Conservation (phyloP, 1,284 basidiomycete species). For the Volvariella surrecta region DNA sequence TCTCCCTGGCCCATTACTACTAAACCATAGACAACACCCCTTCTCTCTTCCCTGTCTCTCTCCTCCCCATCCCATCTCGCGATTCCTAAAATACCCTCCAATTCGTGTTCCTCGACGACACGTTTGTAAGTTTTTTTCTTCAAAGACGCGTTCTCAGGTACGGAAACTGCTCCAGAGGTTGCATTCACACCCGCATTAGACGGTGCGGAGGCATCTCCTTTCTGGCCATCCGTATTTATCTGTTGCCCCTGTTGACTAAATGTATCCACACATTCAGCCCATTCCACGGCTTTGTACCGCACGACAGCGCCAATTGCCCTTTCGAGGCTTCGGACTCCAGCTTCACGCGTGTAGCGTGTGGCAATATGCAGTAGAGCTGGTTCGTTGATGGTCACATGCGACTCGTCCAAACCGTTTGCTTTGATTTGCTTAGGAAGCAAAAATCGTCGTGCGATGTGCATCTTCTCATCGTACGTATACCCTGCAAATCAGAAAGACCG, state of each 20-base stretch:
- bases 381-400: slow-evolving; percentile 54
- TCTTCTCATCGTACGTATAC: slow-evolving; percentile 88
- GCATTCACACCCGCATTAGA: background rate
- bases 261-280: slow-evolving; percentile 62
- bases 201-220: slow-evolving; percentile 9
- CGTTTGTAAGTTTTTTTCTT: slow-evolving; percentile 43
- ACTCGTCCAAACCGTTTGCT: slow-evolving; percentile 55
- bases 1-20: slow-evolving; percentile 87
- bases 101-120: slow-evolving; percentile 58
- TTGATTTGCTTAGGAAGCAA: slow-evolving; percentile 79
- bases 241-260: too few species aligned
- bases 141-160: background rate
- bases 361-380: slow-evolving; percentile 65
- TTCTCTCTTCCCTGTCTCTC: slow-evolving; percentile 56
- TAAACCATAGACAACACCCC: slow-evolving; percentile 78
- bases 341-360: slow-evolving; percentile 78
- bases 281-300: slow-evolving; percentile 84
- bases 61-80: slow-evolving; percentile 79
- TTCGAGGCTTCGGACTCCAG: slow-evolving; percentile 88
- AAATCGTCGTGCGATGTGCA: slow-evolving; percentile 80
- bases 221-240: slow-evolving; percentile 7
- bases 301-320: slow-evolving; percentile 82
- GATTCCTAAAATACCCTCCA: slow-evolving; percentile 83
- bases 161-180: slow-evolving; percentile 5
- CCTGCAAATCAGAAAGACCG: slow-evolving; percentile 31